phyloP scores from a whole-genome alignment of 495 filamentous ascomycete genomes.

The Tuber calosporum region DNA sequence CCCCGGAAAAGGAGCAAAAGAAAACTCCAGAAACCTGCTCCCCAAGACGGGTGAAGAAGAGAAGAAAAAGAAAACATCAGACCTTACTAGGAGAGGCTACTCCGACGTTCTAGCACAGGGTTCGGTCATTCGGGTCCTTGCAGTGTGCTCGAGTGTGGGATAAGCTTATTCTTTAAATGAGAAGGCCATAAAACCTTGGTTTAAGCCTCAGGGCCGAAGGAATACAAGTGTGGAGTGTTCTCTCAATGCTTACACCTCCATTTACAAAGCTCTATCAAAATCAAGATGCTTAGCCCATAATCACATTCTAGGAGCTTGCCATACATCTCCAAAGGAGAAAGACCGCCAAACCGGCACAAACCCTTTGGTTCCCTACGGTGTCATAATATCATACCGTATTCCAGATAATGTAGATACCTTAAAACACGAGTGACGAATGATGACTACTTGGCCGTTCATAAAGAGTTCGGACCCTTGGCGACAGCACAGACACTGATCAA shows the following conservation, averaged over 20 bases:
- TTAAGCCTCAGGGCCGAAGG: neutral
- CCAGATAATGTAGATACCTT: neutral
- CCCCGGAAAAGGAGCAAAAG: no score
- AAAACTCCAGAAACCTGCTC: no score
- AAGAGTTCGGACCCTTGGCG: no score
- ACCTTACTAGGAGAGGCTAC: no score
- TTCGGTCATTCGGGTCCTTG: no score
- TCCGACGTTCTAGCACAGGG: no score
- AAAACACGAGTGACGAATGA: neutral
- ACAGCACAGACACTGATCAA: no score
- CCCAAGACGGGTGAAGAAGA: no score
- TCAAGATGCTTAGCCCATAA: neutral
- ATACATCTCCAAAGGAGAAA: neutral
- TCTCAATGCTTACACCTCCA: neutral
- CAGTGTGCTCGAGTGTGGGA: no score
- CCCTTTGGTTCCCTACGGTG: neutral
- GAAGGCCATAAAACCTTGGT: neutral
- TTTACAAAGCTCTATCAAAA: neutral
- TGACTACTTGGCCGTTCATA: neutral
- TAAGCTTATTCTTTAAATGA: neutral
- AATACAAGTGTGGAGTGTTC: neutral
- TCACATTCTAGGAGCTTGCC: neutral
- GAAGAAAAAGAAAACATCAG: no score
- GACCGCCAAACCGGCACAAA: neutral
- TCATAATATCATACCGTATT: neutral